Conservation (phyloP, 2,329 filamentous ascomycete genomes). For the Alternaria consortialis region DNA sequence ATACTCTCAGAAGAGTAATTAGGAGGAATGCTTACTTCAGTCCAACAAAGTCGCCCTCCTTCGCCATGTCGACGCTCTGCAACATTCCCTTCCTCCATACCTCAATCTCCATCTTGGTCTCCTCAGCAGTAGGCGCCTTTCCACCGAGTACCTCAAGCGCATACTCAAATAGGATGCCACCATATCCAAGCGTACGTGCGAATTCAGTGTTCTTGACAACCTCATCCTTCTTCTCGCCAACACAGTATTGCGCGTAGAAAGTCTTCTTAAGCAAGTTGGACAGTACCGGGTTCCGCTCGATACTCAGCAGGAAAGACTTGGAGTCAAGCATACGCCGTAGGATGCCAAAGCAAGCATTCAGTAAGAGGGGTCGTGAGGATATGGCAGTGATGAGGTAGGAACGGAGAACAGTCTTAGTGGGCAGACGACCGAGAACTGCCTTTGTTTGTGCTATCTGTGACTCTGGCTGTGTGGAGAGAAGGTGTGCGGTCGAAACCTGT, state of each 20-base stretch:
- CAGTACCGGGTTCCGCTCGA: conserved; percentile 78
- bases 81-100: conserved; percentile 79
- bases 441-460: conserved; percentile 23
- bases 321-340: conserved; percentile 77
- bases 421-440: conserved; percentile 68
- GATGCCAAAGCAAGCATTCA: conserved; percentile 73
- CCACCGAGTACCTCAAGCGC: conserved; percentile 81
- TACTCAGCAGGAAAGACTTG: conserved; percentile 70
- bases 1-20: background rate
- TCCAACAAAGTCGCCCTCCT: conserved; percentile 63
- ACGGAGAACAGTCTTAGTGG: conserved; percentile 71
- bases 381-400: conserved; percentile 74
- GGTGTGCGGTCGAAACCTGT: conserved; percentile 25
- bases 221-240: conserved; percentile 76
- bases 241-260: conserved; percentile 92
- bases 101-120: conserved; percentile 68
- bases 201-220: conserved; percentile 69
- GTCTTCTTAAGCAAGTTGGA: conserved; percentile 77
- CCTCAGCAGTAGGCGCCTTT: conserved; percentile 60
- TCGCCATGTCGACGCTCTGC: conserved; percentile 69
- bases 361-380: conserved; percentile 74
- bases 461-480: conserved; percentile 28
- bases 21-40: conserved; percentile 55
- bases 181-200: conserved; percentile 79
- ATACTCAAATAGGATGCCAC: conserved; percentile 85